These are phyloP conservation scores for Myxozyma geophila DNA, from an alignment of 805 yeast species.

Conservation along the genomic window DNA sequence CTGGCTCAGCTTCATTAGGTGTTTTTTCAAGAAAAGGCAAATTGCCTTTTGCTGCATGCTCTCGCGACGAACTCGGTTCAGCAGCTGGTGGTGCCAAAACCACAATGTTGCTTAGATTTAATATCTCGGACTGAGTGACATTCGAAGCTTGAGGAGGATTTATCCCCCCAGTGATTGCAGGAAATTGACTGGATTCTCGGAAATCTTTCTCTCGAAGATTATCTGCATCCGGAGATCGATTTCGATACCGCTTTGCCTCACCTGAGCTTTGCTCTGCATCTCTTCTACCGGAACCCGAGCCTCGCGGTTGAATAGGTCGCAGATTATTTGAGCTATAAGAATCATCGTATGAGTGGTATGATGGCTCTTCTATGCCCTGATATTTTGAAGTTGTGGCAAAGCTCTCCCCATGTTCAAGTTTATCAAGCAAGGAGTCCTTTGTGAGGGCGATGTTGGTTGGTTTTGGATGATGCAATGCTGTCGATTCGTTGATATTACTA, in stretches of 20 bases:
- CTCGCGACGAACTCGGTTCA: neutral
- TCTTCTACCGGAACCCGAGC: neutral
- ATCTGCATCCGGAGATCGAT: neutral
- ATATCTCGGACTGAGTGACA: neutral
- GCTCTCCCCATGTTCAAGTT: constrained; percentile 27
- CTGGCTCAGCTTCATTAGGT: neutral
- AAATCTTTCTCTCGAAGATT: neutral
- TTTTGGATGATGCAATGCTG: constrained; percentile 9
- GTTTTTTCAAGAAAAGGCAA: neutral
- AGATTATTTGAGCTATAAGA: neutral
- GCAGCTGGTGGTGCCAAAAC: neutral
- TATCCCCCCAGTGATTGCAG: neutral
- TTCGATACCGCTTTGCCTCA: neutral
- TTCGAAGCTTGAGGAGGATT: neutral
- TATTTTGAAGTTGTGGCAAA: constrained; percentile 15
- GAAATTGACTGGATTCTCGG: neutral
- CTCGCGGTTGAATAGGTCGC: neutral
- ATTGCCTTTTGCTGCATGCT: neutral
- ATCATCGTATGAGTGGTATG: neutral
- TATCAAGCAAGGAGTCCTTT: constrained; percentile 30
- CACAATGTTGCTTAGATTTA: neutral
- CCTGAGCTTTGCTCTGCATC: neutral
- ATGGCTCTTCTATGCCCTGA: neutral
- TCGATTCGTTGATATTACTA: neutral
- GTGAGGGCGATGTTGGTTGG: constrained; percentile 20